phyloP scores from a whole-genome alignment of 2,329 filamentous ascomycete genomes.

The Colletotrichum eremochloae region DNA sequence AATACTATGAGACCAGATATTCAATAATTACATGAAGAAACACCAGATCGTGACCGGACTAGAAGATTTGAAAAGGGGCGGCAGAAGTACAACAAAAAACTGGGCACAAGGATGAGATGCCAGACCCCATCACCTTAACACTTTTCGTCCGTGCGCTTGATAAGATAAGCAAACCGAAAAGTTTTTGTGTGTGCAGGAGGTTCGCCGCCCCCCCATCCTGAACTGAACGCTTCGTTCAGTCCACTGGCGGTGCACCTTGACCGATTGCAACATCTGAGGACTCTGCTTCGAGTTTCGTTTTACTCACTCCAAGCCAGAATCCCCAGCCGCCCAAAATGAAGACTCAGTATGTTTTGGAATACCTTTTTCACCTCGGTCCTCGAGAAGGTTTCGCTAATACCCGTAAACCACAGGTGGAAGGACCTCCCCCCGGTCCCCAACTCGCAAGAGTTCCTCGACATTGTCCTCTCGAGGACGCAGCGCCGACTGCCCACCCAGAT shows the following conservation, averaged over 20 bases:
- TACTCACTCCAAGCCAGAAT: slow-evolving; percentile 22
- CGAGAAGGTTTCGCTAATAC: slow-evolving; percentile 7
- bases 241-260: slow-evolving; percentile 32
- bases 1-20: background rate
- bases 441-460: slow-evolving; percentile 96
- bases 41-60: background rate
- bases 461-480: slow-evolving; percentile 94
- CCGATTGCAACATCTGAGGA: slow-evolving; percentile 41
- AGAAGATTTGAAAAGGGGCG: background rate
- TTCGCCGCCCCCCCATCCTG: slow-evolving; percentile 27
- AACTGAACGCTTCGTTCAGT: slow-evolving; percentile 29
- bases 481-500: slow-evolving; percentile 95
- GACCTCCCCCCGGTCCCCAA: slow-evolving; percentile 91
- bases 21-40: too few relatives aligned
- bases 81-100: background rate
- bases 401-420: slow-evolving; percentile 64
- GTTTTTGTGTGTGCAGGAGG: slow-evolving; percentile 34
- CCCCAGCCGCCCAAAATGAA: slow-evolving; percentile 41
- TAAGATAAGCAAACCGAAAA: slow-evolving; percentile 47
- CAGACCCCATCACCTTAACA: background rate
- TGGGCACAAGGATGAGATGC: background rate
- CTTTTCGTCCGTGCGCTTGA: slow-evolving; percentile 34
- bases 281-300: slow-evolving; percentile 30
- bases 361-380: too few relatives aligned
- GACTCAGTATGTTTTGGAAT: slow-evolving; percentile 38